Evolutionary conservation across 1,284 basidiomycete species (phyloP).

Genomic region (Sanghuangporus weigelae): DNA sequence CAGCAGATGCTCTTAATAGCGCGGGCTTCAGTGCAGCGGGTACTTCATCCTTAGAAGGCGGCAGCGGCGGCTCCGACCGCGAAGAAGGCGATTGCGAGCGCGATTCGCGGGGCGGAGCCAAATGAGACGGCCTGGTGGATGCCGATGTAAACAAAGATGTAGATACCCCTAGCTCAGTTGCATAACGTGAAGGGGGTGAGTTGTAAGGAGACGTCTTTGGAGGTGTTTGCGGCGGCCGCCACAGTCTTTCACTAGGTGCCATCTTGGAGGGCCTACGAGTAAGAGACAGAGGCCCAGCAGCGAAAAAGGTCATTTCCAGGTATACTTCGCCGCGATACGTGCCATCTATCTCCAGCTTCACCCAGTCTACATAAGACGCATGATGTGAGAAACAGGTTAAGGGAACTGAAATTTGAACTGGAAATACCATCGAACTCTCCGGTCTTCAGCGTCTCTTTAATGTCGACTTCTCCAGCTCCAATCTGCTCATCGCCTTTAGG

Average conservation of each 20-base stretch:
- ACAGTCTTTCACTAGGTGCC: constrained; percentile 37
- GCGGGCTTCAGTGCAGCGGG: background rate
- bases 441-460: constrained; percentile 57
- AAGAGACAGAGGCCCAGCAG: constrained; percentile 50
- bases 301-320: constrained; percentile 74
- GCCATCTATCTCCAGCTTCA: constrained; percentile 46
- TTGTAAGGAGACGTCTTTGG: constrained; percentile 2
- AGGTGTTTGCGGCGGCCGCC: constrained; percentile 10
- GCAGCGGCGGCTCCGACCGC: constrained; percentile 1
- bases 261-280: constrained; percentile 43
- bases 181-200: background rate
- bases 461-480: constrained; percentile 58
- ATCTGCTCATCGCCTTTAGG: constrained; percentile 52
- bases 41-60: constrained; percentile 7
- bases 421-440: constrained; percentile 73
- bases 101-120: constrained; percentile 2
- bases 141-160: no score
- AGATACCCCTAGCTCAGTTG: background rate
- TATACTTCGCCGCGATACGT: constrained; percentile 64
- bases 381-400: background rate
- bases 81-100: constrained; percentile 6
- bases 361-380: constrained; percentile 50
- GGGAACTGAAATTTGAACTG: background rate
- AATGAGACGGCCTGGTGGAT: background rate
- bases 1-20: background rate